phyloP scores from a whole-genome alignment of 352 stramenopile genomes.

The Plasmopara viticola region DNA sequence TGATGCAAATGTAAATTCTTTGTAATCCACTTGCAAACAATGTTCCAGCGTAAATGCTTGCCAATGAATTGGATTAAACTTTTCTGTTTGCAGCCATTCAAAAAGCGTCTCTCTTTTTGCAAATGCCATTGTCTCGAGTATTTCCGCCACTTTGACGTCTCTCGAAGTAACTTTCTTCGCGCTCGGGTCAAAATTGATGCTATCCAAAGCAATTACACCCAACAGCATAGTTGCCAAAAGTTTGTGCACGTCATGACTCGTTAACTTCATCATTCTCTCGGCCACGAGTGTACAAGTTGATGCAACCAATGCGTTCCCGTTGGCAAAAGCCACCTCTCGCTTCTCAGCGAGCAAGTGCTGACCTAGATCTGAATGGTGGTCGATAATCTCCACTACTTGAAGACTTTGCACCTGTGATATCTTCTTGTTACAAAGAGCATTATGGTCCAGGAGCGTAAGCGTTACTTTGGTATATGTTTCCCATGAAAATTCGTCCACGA shows the following conservation, averaged over 20 bases:
- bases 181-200: conserved; percentile 64
- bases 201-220: conserved; percentile 73
- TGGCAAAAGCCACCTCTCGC: conserved; percentile 63
- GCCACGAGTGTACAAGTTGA: conserved; percentile 79
- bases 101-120: conserved; percentile 43
- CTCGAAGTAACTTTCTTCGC: conserved; percentile 74
- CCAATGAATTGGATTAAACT: conserved; percentile 64
- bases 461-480: conserved; percentile 20
- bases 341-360: conserved; percentile 33
- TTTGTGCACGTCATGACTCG: conserved; percentile 18
- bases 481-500: conserved; percentile 78
- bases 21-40: conserved; percentile 76
- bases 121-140: conserved; percentile 44
- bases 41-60: conserved; percentile 49
- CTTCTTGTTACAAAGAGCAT: conserved; percentile 59
- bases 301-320: conserved; percentile 61
- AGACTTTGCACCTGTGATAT: conserved; percentile 17
- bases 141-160: conserved; percentile 34
- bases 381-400: conserved; percentile 64
- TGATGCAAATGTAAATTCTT: conserved; percentile 46
- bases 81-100: conserved; percentile 58
- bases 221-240: conserved; percentile 69
- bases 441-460: conserved; percentile 70
- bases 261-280: conserved; percentile 33
- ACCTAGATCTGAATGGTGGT: conserved; percentile 69